phyloP scores from a whole-genome alignment of 306 rosid genomes.

The Cucurbita pepo region DNA sequence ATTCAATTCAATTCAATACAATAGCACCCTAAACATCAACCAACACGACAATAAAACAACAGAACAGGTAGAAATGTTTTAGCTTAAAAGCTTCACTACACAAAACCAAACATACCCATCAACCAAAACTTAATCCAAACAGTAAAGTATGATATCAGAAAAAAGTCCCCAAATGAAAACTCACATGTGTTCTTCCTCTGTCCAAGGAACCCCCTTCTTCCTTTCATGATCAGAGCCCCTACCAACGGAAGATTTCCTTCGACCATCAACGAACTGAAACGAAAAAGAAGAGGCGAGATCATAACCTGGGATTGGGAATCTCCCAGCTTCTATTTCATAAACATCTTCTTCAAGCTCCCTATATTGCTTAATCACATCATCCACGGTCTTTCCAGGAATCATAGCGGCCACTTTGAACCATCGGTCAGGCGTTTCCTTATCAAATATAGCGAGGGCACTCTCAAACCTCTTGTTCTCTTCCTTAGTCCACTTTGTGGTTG shows the following conservation, averaged over 20 bases:
- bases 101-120: neutral
- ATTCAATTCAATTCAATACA: neutral
- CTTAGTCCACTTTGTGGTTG: constrained; percentile 54
- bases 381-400: constrained; percentile 82
- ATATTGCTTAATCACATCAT: constrained; percentile 76
- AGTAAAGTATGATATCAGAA: neutral
- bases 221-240: constrained; percentile 66
- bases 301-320: constrained; percentile 60
- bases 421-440: constrained; percentile 63
- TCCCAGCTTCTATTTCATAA: constrained; percentile 66
- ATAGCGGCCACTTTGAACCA: constrained; percentile 57
- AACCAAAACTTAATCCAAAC: neutral
- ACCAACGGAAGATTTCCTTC: constrained; percentile 28
- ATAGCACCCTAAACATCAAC: neutral
- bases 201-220: constrained; percentile 58
- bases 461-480: constrained; percentile 88
- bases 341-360: constrained; percentile 75
- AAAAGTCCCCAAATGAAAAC: constrained; percentile 1
- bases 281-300: constrained; percentile 45
- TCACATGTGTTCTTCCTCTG: constrained; percentile 85
- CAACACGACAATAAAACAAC: neutral
- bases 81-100: neutral
- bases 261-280: constrained; percentile 40
- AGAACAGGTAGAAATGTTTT: neutral
- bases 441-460: constrained; percentile 73